A percentile compares a stretch with the other conserved stretches of the same genome.
phyloP scores from a whole-genome alignment of 2,329 filamentous ascomycete genomes.

The Coleophoma cylindrospora region DNA sequence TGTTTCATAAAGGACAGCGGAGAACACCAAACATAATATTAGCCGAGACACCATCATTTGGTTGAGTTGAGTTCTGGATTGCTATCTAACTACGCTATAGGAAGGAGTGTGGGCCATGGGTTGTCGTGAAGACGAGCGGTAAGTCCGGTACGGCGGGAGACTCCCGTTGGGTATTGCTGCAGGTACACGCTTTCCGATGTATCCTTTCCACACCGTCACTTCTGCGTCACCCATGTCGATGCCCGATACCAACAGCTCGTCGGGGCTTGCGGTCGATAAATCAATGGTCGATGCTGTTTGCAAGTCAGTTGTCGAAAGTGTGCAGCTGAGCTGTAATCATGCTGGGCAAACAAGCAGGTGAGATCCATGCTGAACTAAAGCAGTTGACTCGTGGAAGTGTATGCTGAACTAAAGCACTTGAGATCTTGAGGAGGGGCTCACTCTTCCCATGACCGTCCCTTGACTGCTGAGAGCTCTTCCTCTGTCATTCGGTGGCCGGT shows the following conservation, averaged over 20 bases:
- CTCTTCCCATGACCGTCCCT: constrained; percentile 90
- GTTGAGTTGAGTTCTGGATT: neutral
- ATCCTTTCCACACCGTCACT: neutral
- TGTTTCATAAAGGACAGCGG: too few relatives aligned
- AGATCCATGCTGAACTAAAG: too few relatives aligned
- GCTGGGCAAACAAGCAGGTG: too few relatives aligned
- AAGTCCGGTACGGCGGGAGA: neutral
- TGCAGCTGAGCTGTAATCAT: too few relatives aligned
- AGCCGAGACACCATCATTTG: neutral
- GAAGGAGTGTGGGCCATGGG: too few relatives aligned
- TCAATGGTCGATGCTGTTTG: constrained; percentile 26
- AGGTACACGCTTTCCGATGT: constrained; percentile 1
- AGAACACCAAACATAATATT: too few relatives aligned
- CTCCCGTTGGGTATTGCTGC: constrained; percentile 9
- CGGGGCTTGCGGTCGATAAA: constrained; percentile 12
- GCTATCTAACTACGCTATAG: neutral
- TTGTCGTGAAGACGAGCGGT: neutral
- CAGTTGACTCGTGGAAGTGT: too few relatives aligned
- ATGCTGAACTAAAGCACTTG: constrained; percentile 3
- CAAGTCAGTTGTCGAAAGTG: constrained; percentile 13
- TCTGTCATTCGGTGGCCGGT: constrained; percentile 84
- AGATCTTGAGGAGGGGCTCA: constrained; percentile 32
- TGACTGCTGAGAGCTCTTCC: constrained; percentile 78
- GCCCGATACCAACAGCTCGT: constrained; percentile 1
- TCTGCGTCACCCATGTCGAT: neutral